Evolutionary conservation across 352 stramenopile genomes (phyloP).

Genomic region (Globisporangium iwayamae): DNA sequence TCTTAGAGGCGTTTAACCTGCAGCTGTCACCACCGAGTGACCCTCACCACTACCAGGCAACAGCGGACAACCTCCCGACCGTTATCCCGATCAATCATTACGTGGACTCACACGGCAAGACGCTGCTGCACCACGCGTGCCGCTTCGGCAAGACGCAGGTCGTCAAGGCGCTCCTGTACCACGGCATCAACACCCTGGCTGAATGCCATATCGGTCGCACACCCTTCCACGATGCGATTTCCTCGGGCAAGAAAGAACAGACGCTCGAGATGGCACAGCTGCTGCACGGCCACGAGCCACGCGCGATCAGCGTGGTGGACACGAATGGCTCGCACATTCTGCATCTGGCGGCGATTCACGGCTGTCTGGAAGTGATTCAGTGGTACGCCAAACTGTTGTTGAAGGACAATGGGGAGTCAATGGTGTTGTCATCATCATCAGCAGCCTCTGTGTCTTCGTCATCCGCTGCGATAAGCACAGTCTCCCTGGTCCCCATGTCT

Average conservation of each 20-base stretch:
- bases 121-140: conserved; percentile 64
- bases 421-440: neutral
- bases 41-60: neutral
- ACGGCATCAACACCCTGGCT: conserved; percentile 35
- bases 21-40: neutral
- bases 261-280: conserved; percentile 42
- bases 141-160: conserved; percentile 46
- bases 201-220: conserved; percentile 50
- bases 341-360: conserved; percentile 66
- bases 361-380: conserved; percentile 50
- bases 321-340: conserved; percentile 58
- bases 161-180: conserved; percentile 51
- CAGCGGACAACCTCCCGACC: neutral
- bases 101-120: conserved; percentile 48
- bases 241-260: conserved; percentile 20
- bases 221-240: conserved; percentile 55
- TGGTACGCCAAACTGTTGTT: conserved; percentile 36
- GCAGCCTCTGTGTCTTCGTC: neutral
- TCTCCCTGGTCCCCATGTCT: conserved; percentile 24
- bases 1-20: conserved; percentile 19
- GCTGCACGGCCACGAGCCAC: conserved; percentile 49
- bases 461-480: neutral
- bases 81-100: conserved; percentile 31
- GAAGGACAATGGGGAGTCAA: neutral
- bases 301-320: conserved; percentile 41